Base-by-base conservation (phyloP, 2,329 filamentous ascomycete genomes). In the Amylocarpus encephaloides region DNA sequence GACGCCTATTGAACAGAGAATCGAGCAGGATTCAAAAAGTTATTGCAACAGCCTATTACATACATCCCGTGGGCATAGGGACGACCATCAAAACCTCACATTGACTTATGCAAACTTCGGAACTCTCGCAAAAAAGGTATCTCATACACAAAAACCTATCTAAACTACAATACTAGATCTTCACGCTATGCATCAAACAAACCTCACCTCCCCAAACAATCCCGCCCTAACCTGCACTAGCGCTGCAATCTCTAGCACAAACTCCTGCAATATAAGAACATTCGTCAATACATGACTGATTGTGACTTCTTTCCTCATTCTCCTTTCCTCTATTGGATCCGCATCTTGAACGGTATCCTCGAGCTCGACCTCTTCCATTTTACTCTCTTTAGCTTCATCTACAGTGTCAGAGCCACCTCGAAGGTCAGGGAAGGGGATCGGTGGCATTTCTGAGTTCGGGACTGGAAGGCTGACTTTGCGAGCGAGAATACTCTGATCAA, bases 271-370 rank as follows among this genome's bases (percentile, higher is more conserved):
- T 45, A 92, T 79, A 51, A 92, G 79, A 36, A 86, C 80, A 65
- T 92, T 93, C 5, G 87, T 92, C 54, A 93, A 71, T 10, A 92
- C 73, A 64, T 92, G 87, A 36, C 85, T 88, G 4, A 93, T 79
- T 6, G 83, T 88, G 6, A 82, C 83, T 53, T 48, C 46, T 15
- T 59, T 64, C 18, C 60, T 58, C 48, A 66, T 67, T 0, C 62
- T 62, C 13, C 52, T 57, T 19, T 61, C 59, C 46, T 66, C 67
- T 1, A 62, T 62, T 10, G 52, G 57, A 9, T 61, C 56, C 12
- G 57, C 56, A 32, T 53, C 49, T n/a, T 58, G 41, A 19, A 62
- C 58, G 15, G 64, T 64, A 4, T 64, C 61, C 16, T 46, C 57
- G 30, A 52, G 55, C 13, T 49, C 45, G 45, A 39, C 60, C 19